phyloP scores from a whole-genome alignment of 306 rosid species.

The Cyclanthera cordifolia region DNA sequence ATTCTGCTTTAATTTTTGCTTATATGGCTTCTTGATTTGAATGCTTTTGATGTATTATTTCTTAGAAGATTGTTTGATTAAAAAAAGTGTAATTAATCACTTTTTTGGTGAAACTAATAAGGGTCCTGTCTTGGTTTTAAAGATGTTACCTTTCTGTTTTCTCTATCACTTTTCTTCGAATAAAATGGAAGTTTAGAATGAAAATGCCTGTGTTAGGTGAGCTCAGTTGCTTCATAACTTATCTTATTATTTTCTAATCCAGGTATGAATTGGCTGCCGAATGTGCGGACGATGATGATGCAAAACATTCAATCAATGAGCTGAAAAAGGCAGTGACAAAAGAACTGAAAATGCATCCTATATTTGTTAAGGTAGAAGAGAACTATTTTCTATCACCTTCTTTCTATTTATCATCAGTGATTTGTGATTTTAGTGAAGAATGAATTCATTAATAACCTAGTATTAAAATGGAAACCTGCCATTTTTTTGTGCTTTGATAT shows the following conservation, averaged over 20 bases:
- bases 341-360: conserved; percentile 62
- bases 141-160: neutral
- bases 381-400: neutral
- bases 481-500: neutral
- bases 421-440: no score
- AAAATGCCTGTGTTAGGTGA: no score
- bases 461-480: neutral
- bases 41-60: neutral
- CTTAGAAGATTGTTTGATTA: neutral
- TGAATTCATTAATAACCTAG: neutral
- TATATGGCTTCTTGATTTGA: neutral
- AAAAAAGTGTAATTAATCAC: neutral
- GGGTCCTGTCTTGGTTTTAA: neutral
- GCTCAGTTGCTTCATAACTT: no score
- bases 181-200: neutral
- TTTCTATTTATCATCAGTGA: no score
- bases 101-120: neutral
- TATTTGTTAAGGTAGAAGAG: conserved; percentile 48
- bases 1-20: conserved; percentile 5
- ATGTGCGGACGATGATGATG: conserved; percentile 95
- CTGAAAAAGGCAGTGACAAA: conserved; percentile 29
- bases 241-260: conserved; percentile 9
- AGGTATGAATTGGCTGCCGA: conserved; percentile 65
- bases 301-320: conserved; percentile 37
- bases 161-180: neutral